Evolutionary conservation across 2,329 filamentous ascomycete species (phyloP).

Genomic region (Alternaria brassicae): DNA sequence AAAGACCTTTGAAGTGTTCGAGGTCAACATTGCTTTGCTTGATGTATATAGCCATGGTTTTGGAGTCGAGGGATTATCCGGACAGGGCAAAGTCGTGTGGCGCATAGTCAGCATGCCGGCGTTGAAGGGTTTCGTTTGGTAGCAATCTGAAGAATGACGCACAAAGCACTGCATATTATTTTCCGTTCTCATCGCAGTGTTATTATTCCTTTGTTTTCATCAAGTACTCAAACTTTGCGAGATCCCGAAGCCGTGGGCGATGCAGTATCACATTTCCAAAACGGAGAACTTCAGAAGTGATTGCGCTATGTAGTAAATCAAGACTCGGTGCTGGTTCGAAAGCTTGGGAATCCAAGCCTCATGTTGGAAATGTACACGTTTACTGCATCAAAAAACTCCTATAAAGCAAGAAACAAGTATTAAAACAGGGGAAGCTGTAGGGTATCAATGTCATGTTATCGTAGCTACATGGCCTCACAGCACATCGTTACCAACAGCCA

Average conservation of each 20-base stretch:
- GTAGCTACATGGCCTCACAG: not conserved
- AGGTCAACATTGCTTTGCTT: slow-evolving; percentile 19
- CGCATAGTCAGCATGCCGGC: not conserved
- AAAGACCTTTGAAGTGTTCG: slow-evolving; percentile 28
- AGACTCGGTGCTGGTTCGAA: no score
- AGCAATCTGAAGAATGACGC: not conserved
- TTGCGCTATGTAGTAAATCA: no score
- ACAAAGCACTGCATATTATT: not conserved
- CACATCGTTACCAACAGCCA: not conserved
- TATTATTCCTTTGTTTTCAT: no score
- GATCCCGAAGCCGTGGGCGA: no score
- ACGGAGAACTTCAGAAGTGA: no score
- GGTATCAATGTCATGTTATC: slow-evolving; percentile 10
- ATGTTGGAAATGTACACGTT: no score
- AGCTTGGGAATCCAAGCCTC: no score
- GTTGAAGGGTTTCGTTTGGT: not conserved
- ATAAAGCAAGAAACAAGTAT: not conserved
- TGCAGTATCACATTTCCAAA: no score
- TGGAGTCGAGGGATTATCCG: not conserved
- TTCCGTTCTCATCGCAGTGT: no score
- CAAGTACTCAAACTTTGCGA: no score
- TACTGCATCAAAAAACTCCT: no score
- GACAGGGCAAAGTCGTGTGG: not conserved
- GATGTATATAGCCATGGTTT: not conserved
- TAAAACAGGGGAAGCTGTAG: not conserved